Base-by-base conservation (phyloP, 495 filamentous ascomycete genomes). In the Penicillium waksmanii region DNA sequence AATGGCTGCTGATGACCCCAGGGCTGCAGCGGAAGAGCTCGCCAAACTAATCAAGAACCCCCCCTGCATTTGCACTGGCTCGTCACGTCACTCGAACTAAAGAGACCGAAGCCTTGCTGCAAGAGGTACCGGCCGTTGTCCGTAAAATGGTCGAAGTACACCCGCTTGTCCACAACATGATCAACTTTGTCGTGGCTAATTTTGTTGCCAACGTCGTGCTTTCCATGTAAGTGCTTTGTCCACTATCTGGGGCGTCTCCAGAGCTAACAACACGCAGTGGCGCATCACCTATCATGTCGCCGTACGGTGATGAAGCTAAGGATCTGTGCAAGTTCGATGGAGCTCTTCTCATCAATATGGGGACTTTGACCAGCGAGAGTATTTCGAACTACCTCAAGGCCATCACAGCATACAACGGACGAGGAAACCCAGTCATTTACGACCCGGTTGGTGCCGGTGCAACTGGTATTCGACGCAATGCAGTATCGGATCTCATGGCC, bases 91-190 rank as follows among this genome's bases (percentile, higher is more conserved):
- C 69, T 5, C 51, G 67, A 3, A 61, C 64, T 5, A 71, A 73
- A 6, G 68, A 77, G n/a, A 69, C 79, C 50, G 64, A 72, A 50
- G 65, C 68, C 4, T 59, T 84, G 40, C 64, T 83, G 10, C 62
- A 68, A 7, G 64, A 74, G 38, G 80, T 86, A 3, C 84, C 86
- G 0, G 66, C 70, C 3, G 70, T 92, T 19, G 76, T 94, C 33
- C 80, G 73, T 50, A 80, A 79, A 18, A 77, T 96, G 49, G 79
- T 81, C 0, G 62, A 75, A 11, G 77, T 69, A 15, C 87, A 84
- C 47, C 94, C 95, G 0, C 79, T 98, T 10, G 91, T 89, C 9
- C 95, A 97, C 74, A 97, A 96, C 71, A 97, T 98, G 89, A 97
- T 96, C 46, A 97, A 97, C 71, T 79, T 90, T 53, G 90, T 97